Evolutionary conservation across 176 grass and related monocot species (phyloP).

Genomic region (Miscanthus lutarioriparius): DNA sequence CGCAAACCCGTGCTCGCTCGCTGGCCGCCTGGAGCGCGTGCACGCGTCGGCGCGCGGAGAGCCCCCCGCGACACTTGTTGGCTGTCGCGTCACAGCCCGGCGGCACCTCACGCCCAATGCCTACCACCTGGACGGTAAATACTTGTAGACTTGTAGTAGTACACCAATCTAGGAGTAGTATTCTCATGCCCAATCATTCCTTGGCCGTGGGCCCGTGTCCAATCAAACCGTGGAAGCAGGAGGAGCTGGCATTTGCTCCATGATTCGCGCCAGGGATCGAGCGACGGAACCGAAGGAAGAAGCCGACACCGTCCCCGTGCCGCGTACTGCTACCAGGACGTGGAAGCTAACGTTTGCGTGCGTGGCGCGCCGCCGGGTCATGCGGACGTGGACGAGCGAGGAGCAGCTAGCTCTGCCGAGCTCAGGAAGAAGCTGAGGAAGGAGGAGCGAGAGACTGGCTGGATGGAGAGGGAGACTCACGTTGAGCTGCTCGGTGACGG

Average conservation of each 20-base stretch:
- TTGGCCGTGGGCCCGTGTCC: background rate
- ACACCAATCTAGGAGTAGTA: no score
- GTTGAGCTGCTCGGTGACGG: conserved; percentile 79
- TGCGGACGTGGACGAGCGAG: background rate
- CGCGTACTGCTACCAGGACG: background rate
- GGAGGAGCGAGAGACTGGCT: background rate
- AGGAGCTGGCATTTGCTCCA: background rate
- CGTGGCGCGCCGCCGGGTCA: background rate
- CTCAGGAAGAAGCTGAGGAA: no score
- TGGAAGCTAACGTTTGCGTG: background rate
- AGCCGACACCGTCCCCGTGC: background rate
- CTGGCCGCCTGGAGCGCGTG: background rate
- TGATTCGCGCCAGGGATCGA: background rate
- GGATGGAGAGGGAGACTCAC: conserved; percentile 21
- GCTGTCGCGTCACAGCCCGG: background rate
- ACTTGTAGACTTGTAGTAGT: background rate
- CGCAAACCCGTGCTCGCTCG: conserved; percentile 11
- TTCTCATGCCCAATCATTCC: background rate
- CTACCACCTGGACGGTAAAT: background rate
- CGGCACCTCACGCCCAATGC: background rate
- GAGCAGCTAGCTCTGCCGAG: background rate
- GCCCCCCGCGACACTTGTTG: background rate
- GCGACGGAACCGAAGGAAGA: background rate
- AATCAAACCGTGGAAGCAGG: background rate
- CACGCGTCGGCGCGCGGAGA: background rate